phyloP scores from a whole-genome alignment of 2,329 filamentous ascomycete species.

The Albophoma yamanashiensis region DNA sequence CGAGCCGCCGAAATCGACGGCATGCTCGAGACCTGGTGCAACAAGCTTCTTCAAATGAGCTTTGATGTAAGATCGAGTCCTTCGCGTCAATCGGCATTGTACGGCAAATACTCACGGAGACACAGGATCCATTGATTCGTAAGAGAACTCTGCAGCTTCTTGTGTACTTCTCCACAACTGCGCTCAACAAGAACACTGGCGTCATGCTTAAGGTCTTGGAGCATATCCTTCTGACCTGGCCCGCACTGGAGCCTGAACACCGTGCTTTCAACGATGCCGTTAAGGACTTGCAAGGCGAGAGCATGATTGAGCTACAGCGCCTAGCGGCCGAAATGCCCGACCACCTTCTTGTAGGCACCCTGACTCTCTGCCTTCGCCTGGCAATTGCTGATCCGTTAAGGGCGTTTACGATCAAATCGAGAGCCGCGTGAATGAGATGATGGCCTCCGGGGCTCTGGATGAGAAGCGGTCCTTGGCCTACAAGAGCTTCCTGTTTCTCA shows the following conservation, averaged over 20 bases:
- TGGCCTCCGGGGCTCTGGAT: constrained; percentile 61
- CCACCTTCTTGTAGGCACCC: constrained; percentile 57
- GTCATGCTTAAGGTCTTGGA: constrained; percentile 88
- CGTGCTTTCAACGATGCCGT: constrained; percentile 76
- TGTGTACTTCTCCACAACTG: constrained; percentile 75
- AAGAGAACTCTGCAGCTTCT: constrained; percentile 74
- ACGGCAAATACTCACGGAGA: not conserved
- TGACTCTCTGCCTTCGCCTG: not conserved
- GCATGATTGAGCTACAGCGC: constrained; percentile 78
- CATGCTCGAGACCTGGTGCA: constrained; percentile 62
- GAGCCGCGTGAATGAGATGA: constrained; percentile 69
- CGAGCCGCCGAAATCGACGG: constrained; percentile 48
- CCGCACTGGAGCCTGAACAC: constrained; percentile 60
- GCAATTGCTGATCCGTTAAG: constrained; percentile 24
- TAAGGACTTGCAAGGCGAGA: constrained; percentile 76
- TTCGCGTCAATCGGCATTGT: not conserved
- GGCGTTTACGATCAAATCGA: constrained; percentile 83
- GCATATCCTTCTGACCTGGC: constrained; percentile 77
- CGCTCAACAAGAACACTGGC: constrained; percentile 62
- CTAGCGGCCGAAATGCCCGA: constrained; percentile 87
- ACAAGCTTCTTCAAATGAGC: constrained; percentile 55
- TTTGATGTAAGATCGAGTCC: constrained; percentile 42
- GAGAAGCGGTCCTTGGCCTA: constrained; percentile 79
- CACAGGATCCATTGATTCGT: constrained; percentile 66
- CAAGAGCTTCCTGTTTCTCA: constrained; percentile 85